phyloP scores from a whole-genome alignment of 2,329 filamentous ascomycete genomes.

The Diplodia seriata region DNA sequence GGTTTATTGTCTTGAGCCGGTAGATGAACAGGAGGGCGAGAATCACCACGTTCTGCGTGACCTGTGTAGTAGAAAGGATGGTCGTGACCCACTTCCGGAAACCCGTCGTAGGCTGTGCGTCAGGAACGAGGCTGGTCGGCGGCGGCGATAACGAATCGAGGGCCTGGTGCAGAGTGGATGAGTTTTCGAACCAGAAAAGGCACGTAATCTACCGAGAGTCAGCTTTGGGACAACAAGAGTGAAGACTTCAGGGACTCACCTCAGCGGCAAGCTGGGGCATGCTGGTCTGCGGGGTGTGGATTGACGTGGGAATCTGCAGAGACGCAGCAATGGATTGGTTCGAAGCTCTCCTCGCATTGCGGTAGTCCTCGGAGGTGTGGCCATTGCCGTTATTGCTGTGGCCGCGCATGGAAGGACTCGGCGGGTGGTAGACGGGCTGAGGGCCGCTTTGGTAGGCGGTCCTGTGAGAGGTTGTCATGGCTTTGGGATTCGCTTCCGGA shows the following conservation, averaged over 20 bases:
- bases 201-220: slow-evolving; percentile 75
- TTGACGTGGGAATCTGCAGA: slow-evolving; percentile 45
- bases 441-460: slow-evolving; percentile 22
- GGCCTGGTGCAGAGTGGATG: slow-evolving; percentile 76
- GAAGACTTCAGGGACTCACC: slow-evolving; percentile 35
- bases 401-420: slow-evolving; percentile 9
- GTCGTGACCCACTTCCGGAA: slow-evolving; percentile 95
- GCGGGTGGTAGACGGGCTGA: slow-evolving; percentile 8
- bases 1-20: slow-evolving; percentile 87
- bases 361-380: slow-evolving; percentile 21
- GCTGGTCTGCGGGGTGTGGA: slow-evolving; percentile 49
- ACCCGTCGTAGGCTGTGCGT: slow-evolving; percentile 77
- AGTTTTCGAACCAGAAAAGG: slow-evolving; percentile 96
- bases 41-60: slow-evolving; percentile 93
- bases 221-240: slow-evolving; percentile 24
- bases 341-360: slow-evolving; percentile 19
- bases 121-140: slow-evolving; percentile 64
- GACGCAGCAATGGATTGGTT: slow-evolving; percentile 34
- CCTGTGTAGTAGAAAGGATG: slow-evolving; percentile 91
- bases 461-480: slow-evolving; percentile 11
- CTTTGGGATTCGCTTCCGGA: slow-evolving; percentile 33
- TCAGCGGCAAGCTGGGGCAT: slow-evolving; percentile 51
- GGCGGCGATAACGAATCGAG: slow-evolving; percentile 63
- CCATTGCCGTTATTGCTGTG: neutral
- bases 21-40: slow-evolving; percentile 92